These are phyloP conservation scores for Sporothrix schenckii DNA, from an alignment of 2,329 filamentous ascomycete genomes.

Conservation along the genomic window DNA sequence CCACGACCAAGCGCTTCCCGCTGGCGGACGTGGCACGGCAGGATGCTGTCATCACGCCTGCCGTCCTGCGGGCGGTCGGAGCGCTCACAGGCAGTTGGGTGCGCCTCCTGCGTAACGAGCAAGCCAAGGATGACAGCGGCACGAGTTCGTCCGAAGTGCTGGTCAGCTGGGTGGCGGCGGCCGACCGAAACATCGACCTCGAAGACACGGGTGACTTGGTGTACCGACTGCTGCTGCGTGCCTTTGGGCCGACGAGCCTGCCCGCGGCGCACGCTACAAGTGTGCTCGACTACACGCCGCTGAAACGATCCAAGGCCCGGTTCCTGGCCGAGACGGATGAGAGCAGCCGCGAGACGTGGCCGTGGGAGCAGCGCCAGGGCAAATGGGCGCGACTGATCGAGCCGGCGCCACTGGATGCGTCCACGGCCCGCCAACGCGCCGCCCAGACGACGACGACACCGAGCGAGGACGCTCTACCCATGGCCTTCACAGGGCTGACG, in stretches of 20 bases:
- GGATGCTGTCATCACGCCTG: background rate
- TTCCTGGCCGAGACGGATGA: conserved; percentile 43
- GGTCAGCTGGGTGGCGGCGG: conserved; percentile 33
- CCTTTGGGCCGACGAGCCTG: conserved; percentile 37
- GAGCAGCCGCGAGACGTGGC: conserved; percentile 41
- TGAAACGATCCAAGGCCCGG: conserved; percentile 36
- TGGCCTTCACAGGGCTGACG: conserved; percentile 9
- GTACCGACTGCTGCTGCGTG: conserved; percentile 50
- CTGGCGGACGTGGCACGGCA: conserved; percentile 21
- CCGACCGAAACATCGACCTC: conserved; percentile 30
- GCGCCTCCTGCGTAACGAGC: conserved; percentile 40
- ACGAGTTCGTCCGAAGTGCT: conserved; percentile 1
- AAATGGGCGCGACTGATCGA: conserved; percentile 35
- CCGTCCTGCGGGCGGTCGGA: conserved; percentile 45
- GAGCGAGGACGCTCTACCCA: conserved; percentile 8
- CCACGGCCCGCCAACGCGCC: background rate
- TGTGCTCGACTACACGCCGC: conserved; percentile 36
- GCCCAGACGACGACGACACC: background rate
- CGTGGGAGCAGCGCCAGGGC: conserved; percentile 44
- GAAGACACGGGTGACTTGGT: conserved; percentile 51
- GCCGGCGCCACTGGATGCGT: conserved; percentile 14
- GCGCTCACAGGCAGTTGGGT: conserved; percentile 47
- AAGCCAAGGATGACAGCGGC: conserved; percentile 34
- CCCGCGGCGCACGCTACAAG: conserved; percentile 28
- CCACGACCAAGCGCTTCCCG: conserved; percentile 31